Percentiles rank a stretch among this genome's conserved stretches.
Evolutionary conservation across 73 alveolate genomes (phyloP).

Genomic region (Breviolum minutum): DNA sequence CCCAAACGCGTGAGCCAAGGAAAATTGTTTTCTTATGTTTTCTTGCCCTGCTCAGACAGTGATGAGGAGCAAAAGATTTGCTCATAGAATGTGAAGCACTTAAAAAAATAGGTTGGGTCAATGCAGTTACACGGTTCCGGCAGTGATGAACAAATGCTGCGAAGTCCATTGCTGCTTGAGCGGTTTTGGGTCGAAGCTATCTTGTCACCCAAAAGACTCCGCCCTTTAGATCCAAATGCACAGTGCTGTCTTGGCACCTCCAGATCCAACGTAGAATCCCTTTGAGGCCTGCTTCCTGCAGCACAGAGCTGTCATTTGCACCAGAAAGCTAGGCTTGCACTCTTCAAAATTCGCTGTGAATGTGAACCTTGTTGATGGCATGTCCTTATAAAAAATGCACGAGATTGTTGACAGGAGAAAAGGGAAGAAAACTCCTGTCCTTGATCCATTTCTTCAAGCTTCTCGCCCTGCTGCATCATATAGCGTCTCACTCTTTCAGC

Average conservation of each 20-base stretch:
- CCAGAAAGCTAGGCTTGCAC: not conserved
- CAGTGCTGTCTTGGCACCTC: not conserved
- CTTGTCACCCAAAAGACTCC: too few relatives aligned
- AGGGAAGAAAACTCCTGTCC: not conserved
- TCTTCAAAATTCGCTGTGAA: not conserved
- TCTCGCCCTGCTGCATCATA: slow-evolving; percentile 57
- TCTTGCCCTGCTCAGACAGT: not conserved
- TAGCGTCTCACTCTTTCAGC: slow-evolving; percentile 81
- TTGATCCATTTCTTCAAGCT: not conserved
- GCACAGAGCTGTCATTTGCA: not conserved
- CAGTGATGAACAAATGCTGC: too few relatives aligned
- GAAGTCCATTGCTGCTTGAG: too few relatives aligned
- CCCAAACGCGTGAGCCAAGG: not conserved
- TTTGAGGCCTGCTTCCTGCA: slow-evolving; percentile 29
- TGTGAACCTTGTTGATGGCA: not conserved
- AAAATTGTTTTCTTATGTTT: not conserved
- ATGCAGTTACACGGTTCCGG: not conserved
- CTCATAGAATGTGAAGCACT: not conserved
- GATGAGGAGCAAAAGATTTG: too few relatives aligned
- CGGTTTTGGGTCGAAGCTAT: too few relatives aligned
- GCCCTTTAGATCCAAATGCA: too few relatives aligned
- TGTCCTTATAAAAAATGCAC: not conserved
- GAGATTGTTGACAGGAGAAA: not conserved
- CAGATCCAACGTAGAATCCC: not conserved
- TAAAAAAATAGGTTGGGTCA: not conserved